Percentiles rank a stretch among this genome's conserved stretches.
Conservation (phyloP, 2,329 filamentous ascomycete genomes). For the Penicillium sp. region DNA sequence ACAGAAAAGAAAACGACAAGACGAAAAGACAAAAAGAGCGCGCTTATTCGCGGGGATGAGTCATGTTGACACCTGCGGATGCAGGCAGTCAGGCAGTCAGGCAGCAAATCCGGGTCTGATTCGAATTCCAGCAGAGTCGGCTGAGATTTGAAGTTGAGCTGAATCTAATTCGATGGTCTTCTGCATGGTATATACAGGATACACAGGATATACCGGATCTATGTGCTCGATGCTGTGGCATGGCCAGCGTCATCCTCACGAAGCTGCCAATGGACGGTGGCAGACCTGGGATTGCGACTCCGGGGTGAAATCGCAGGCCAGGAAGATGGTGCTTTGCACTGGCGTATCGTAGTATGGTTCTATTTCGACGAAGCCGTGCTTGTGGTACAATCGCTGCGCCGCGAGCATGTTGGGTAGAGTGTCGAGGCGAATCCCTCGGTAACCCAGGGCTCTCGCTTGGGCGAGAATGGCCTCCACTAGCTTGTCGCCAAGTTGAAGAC, state of each 20-base stretch:
- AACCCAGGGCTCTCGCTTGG: constrained; percentile 53
- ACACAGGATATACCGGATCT: too few relatives aligned
- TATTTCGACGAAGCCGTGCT: constrained; percentile 57
- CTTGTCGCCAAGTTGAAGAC: constrained; percentile 54
- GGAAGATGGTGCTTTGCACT: constrained; percentile 57
- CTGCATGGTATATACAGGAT: too few relatives aligned
- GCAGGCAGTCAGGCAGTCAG: not conserved
- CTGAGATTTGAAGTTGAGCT: too few relatives aligned
- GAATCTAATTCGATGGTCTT: too few relatives aligned
- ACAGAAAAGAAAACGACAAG: not conserved
- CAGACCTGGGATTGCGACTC: not conserved
- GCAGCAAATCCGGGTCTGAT: constrained; percentile 1
- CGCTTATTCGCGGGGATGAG: constrained; percentile 29
- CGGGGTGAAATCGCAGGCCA: constrained; percentile 36
- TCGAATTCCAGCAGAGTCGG: not conserved
- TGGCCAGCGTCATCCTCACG: too few relatives aligned
- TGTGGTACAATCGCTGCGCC: constrained; percentile 55
- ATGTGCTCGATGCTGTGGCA: too few relatives aligned
- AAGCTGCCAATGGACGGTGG: too few relatives aligned
- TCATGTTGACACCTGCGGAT: constrained; percentile 17
- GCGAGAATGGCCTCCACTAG: constrained; percentile 52
- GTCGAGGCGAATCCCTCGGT: constrained; percentile 59
- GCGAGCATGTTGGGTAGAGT: constrained; percentile 58
- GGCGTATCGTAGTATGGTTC: constrained; percentile 62
- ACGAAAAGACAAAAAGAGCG: constrained; percentile 9